Evolutionary conservation across 177 flowering plant species (phyloP), one percentile per base, ranked within the genome.

Genomic region (Vitis hybrid): DNA sequence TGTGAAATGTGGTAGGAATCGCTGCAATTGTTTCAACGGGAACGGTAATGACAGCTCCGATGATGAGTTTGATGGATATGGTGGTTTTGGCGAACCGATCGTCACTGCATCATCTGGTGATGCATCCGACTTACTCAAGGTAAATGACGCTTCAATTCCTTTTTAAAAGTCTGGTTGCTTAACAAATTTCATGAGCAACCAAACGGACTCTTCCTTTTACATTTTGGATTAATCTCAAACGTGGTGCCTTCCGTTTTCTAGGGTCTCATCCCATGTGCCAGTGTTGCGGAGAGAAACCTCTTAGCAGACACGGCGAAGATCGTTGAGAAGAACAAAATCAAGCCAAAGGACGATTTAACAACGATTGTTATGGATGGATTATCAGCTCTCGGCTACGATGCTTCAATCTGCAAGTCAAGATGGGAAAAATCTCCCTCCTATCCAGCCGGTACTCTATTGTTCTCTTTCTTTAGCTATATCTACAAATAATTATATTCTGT

Each of bases 1-100:
- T 0, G 85, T 63, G 10, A 86, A 85, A 70, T 86, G 85, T 20
- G 90, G 91, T 52, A 79, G 88, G 58, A 86, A 82, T 61, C 86
- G 93, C 58, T 90, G 97, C 85, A 91, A 90, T 72, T 94, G 98
- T 85, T 92, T 94, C 83, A 88, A 87, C 71, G 90, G 86, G 1
- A 91, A 82, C 79, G 75, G 81, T 71, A 83, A 79, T 60, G 90
- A 84, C 65, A 86, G 88, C 77, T 90, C 95, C 59, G 97, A 94
- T 53, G 97, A 92, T 20, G 97, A 94, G 63, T 77, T 84, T 20
- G 94, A 90, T 64, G 69, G 75, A 4, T 82, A 69, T 59, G 74
- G 74, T 54, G 81, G 72, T 3, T 78, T 76, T 20, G 74, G 77
- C 35, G 92, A 87, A 12, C 73, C 88, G 12, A 32, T 72, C 52